Percentiles rank a stretch among this genome's conserved stretches.
Conservation (phyloP, 2,329 filamentous ascomycete species). For the Talaromyces rugulosus region DNA sequence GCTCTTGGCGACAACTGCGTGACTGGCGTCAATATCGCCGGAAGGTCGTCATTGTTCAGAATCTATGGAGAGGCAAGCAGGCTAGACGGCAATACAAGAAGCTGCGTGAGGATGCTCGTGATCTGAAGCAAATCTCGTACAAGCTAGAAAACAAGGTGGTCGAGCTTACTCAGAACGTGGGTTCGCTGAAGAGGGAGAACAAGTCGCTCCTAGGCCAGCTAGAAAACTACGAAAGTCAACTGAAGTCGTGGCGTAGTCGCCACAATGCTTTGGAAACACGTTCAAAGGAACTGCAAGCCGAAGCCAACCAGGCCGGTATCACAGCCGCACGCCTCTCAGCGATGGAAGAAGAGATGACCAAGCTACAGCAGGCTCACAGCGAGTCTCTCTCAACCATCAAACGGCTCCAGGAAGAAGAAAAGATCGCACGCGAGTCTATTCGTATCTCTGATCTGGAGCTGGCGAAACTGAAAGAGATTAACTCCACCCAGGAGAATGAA, state of each 20-base stretch:
- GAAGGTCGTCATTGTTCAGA: conserved; percentile 87
- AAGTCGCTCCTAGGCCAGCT: conserved; percentile 82
- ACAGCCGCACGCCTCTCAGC: conserved; percentile 82
- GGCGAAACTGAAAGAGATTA: conserved; percentile 70
- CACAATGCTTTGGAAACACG: conserved; percentile 86
- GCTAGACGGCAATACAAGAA: conserved; percentile 85
- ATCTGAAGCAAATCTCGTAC: conserved; percentile 99
- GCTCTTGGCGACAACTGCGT: conserved; percentile 71
- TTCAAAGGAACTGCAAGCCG: conserved; percentile 89
- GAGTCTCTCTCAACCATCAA: conserved; percentile 90
- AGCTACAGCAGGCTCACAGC: conserved; percentile 80
- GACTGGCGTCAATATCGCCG: conserved; percentile 84
- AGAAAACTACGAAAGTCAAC: conserved; percentile 91
- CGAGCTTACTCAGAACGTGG: conserved; percentile 89
- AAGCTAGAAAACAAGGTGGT: conserved; percentile 99
- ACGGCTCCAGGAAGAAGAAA: conserved; percentile 91
- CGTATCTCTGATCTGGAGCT: conserved; percentile 75
- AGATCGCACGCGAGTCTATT: conserved; percentile 75
- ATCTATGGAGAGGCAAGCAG: conserved; percentile 79
- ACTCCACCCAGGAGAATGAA: conserved; percentile 74
- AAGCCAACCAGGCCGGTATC: conserved; percentile 97
- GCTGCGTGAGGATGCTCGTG: conserved; percentile 89
- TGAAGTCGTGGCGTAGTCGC: conserved; percentile 92
- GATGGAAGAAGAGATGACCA: conserved; percentile 94
- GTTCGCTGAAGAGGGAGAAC: conserved; percentile 91